Conservation (phyloP, 2,329 filamentous ascomycete species). For the Aciculosporium take region DNA sequence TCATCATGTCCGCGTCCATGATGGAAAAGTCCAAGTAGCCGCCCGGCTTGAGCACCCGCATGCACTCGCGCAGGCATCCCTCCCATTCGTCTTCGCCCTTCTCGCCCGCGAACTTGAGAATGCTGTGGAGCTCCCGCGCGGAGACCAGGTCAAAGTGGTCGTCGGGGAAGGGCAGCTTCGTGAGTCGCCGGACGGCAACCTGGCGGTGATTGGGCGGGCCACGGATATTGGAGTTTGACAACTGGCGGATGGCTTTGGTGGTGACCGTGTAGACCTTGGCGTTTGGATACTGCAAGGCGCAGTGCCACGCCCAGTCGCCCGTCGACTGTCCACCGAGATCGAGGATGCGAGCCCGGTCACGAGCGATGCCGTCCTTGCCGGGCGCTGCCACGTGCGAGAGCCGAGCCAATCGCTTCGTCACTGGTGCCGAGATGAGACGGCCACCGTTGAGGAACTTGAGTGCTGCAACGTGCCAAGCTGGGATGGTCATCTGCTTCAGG, state of each 20-base stretch:
- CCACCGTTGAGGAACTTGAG: conserved; percentile 49
- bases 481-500: conserved; percentile 51
- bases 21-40: conserved; percentile 86
- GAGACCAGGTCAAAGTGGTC: conserved; percentile 86
- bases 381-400: conserved; percentile 34
- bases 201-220: conserved; percentile 81
- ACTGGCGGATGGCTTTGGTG: conserved; percentile 54
- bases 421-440: conserved; percentile 48
- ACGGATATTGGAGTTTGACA: conserved; percentile 59
- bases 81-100: conserved; percentile 76
- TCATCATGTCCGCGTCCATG: conserved; percentile 80
- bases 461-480: conserved; percentile 48
- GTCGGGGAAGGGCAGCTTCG: conserved; percentile 70
- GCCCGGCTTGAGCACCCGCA: conserved; percentile 82
- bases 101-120: conserved; percentile 60
- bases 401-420: conserved; percentile 46
- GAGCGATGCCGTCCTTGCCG: conserved; percentile 27
- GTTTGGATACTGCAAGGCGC: conserved; percentile 71
- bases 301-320: conserved; percentile 94
- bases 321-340: conserved; percentile 75
- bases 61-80: conserved; percentile 68
- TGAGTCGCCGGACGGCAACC: conserved; percentile 62
- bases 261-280: conserved; percentile 80
- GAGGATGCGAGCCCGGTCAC: conserved; percentile 53
- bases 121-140: conserved; percentile 69